A percentile compares a stretch with the other conserved stretches of the same genome.
phyloP scores from a whole-genome alignment of 2,329 filamentous ascomycete genomes.

The Ophiostoma himal-ulmi region DNA sequence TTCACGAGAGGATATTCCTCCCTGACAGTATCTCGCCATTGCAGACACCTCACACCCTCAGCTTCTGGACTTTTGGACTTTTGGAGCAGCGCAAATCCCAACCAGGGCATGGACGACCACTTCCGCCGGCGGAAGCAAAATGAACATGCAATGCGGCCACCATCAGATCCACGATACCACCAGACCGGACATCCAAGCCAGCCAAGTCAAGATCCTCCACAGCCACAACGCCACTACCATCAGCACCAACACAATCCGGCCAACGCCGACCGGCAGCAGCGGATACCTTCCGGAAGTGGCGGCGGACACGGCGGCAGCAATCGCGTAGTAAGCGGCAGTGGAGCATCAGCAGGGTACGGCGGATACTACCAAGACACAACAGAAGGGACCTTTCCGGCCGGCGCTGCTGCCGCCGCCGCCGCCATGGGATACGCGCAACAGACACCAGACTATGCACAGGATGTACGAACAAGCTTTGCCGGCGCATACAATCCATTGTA shows the following conservation, averaged over 20 bases:
- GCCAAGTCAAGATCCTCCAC: not conserved
- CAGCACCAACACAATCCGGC: slow-evolving; percentile 36
- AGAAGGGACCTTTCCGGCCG: slow-evolving; percentile 43
- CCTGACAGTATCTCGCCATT: not conserved
- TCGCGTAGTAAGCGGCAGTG: slow-evolving; percentile 39
- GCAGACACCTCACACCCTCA: not conserved
- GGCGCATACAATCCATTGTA: slow-evolving; percentile 64
- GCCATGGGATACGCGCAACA: slow-evolving; percentile 55
- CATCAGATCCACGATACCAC: slow-evolving; percentile 49
- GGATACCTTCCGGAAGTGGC: slow-evolving; percentile 7
- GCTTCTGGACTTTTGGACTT: too few relatives aligned
- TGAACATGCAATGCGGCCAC: slow-evolving; percentile 61
- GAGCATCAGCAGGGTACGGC: slow-evolving; percentile 51
- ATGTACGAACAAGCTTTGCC: slow-evolving; percentile 51
- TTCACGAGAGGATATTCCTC: too few relatives aligned
- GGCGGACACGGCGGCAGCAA: too few relatives aligned
- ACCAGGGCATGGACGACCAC: slow-evolving; percentile 64
- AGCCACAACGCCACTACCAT: slow-evolving; percentile 41
- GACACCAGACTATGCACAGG: slow-evolving; percentile 54
- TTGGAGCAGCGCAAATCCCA: not conserved
- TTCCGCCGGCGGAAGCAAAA: slow-evolving; percentile 67
- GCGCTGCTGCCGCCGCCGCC: slow-evolving; percentile 51
- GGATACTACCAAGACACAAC: slow-evolving; percentile 53
- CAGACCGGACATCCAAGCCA: slow-evolving; percentile 36
- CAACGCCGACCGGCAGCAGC: slow-evolving; percentile 25